Percentiles rank a stretch among this genome's conserved stretches.
These are phyloP conservation scores for Vigna unguiculata DNA, from an alignment of 306 rosid genomes.

Conservation along the genomic window DNA sequence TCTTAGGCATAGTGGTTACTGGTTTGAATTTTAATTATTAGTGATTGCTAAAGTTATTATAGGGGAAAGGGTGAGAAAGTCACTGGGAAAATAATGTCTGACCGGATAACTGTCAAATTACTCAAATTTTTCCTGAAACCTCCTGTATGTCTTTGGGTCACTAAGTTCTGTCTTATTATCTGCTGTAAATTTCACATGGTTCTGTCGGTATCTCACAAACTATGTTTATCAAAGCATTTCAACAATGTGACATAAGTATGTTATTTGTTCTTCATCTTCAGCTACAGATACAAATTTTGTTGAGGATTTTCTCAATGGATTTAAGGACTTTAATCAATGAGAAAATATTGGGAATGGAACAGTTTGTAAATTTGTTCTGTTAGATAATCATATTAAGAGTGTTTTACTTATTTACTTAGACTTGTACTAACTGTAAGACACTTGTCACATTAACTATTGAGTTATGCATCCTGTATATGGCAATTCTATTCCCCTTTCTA, in stretches of 20 bases:
- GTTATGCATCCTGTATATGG: not conserved
- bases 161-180: not conserved
- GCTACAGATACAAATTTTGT: not conserved
- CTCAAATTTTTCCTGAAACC: not conserved
- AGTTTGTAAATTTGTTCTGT: not conserved
- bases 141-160: not conserved
- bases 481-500: constrained; percentile 16
- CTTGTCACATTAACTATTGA: not conserved
- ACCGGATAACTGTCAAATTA: not conserved
- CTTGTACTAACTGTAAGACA: not conserved
- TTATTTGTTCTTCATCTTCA: constrained; percentile 5
- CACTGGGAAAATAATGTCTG: not conserved
- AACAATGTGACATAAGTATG: not conserved
- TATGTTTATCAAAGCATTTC: not conserved
- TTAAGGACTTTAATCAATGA: not conserved
- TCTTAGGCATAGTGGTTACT: constrained; percentile 1
- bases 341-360: not conserved
- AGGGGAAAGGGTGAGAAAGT: not conserved
- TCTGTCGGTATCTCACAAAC: not conserved
- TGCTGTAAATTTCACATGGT: not conserved
- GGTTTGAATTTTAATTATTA: constrained; percentile 20
- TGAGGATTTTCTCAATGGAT: constrained; percentile 9
- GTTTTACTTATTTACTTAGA: not conserved
- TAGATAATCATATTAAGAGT: not conserved
- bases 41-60: constrained; percentile 7